Evolutionary conservation across 78 protist genomes (phyloP).

Genomic region (Chrysochromulina parva): DNA sequence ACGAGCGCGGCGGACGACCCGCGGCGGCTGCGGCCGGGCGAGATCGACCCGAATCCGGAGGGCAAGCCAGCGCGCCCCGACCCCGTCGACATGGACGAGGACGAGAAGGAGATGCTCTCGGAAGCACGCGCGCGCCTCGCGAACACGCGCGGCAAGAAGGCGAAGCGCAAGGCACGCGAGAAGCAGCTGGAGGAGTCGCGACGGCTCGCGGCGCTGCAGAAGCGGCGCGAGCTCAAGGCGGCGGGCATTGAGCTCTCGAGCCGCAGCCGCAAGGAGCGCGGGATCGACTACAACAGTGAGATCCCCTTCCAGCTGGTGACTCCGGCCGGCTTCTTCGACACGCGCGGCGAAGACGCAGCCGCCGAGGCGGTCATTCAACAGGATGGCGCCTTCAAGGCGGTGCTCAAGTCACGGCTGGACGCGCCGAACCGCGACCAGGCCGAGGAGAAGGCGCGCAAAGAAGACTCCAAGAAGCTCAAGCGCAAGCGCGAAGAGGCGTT

Average conservation of each 20-base stretch:
- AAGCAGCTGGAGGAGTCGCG: constrained; percentile 96
- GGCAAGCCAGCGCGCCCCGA: constrained; percentile 98
- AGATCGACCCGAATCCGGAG: constrained; percentile 96
- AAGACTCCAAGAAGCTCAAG: constrained; percentile 55
- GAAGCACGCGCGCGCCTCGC: constrained; percentile 99
- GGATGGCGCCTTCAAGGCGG: background rate
- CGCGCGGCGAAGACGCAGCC: constrained; percentile 30
- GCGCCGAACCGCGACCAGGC: constrained; percentile 40
- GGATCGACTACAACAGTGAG: constrained; percentile 55
- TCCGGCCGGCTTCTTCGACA: constrained; percentile 58
- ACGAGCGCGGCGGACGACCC: constrained; percentile 78
- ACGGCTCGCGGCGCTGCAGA: constrained; percentile 93
- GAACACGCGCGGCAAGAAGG: constrained; percentile 98
- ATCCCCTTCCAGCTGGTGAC: constrained; percentile 55
- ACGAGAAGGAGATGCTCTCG: constrained; percentile 96
- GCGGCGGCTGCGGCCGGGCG: constrained; percentile 90
- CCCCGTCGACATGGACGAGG: constrained; percentile 99
- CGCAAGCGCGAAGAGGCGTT: constrained; percentile 49
- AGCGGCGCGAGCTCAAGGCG: constrained; percentile 81
- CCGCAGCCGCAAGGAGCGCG: background rate
- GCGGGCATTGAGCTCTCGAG: constrained; percentile 38
- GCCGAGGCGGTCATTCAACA: background rate
- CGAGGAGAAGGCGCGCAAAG: constrained; percentile 44
- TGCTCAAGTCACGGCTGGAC: constrained; percentile 10
- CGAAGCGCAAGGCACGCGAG: constrained; percentile 96